Evolutionary conservation across 176 grass and related monocot genomes (phyloP).

Genomic region (Lolium multiflorum): DNA sequence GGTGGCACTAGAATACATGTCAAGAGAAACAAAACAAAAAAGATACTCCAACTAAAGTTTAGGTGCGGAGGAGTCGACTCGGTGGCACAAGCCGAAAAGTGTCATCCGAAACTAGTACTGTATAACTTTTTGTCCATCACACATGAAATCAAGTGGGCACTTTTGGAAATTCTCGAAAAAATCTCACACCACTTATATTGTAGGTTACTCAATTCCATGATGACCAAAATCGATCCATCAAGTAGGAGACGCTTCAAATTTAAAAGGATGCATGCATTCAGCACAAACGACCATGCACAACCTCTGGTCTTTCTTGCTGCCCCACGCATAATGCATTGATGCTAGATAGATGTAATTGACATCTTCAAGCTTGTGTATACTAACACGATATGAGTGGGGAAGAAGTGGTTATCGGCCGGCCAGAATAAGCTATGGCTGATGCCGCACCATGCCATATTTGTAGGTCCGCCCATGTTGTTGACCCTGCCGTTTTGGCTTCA

Average conservation of each 20-base stretch:
- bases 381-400: neutral
- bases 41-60: too few relatives aligned
- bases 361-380: neutral
- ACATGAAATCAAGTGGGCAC: neutral
- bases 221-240: too few relatives aligned
- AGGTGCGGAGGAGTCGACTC: too few relatives aligned
- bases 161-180: neutral
- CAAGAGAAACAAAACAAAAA: too few relatives aligned
- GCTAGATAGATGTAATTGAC: neutral
- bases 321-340: neutral
- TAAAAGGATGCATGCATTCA: neutral
- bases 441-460: neutral
- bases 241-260: neutral
- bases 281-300: neutral
- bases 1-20: neutral
- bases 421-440: neutral
- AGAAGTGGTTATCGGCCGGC: neutral
- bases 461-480: neutral
- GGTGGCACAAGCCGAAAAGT: too few relatives aligned
- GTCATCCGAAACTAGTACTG: neutral
- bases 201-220: too few relatives aligned
- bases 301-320: neutral
- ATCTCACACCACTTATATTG: neutral
- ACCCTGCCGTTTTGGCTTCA: neutral
- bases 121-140: neutral